Conservation (phyloP, 2,329 filamentous ascomycete species). For the Arthrobotrys pseudoclavata region DNA sequence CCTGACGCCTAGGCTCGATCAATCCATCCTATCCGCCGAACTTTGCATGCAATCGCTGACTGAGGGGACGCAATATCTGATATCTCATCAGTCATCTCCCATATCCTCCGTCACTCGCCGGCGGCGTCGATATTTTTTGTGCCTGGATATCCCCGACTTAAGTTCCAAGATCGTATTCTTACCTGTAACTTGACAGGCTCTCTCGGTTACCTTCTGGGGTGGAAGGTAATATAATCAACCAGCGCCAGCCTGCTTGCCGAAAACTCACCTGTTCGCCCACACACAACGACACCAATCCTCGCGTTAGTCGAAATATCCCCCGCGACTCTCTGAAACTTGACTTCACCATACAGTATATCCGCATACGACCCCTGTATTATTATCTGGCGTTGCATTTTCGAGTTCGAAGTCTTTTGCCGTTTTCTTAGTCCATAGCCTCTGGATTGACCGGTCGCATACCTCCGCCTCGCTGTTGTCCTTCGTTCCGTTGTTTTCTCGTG, state of each 20-base stretch:
- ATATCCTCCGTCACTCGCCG: conserved; percentile 18
- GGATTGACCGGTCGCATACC: conserved; percentile 51
- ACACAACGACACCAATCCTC: conserved; percentile 55
- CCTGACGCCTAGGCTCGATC: conserved; percentile 19
- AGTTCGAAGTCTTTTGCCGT: conserved; percentile 22
- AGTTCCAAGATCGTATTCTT: background rate
- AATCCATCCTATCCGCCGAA: conserved; percentile 34
- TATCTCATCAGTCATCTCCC: conserved; percentile 15
- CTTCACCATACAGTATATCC: conserved; percentile 38
- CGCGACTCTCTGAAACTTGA: conserved; percentile 49
- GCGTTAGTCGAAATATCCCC: conserved; percentile 57
- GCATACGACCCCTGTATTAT: conserved; percentile 44
- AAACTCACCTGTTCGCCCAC: conserved; percentile 55
- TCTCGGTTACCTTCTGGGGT: conserved; percentile 31
- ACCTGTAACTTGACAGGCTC: conserved; percentile 29
- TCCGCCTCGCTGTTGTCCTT: conserved; percentile 42
- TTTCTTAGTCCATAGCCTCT: conserved; percentile 16
- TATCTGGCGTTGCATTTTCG: conserved; percentile 48
- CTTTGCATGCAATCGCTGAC: conserved; percentile 31
- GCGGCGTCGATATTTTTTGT: background rate
- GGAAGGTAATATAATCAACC: conserved; percentile 49
- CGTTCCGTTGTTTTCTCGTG: conserved; percentile 44
- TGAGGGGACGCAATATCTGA: conserved; percentile 16
- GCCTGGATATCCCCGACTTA: conserved; percentile 23
- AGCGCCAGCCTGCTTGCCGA: conserved; percentile 53